These are phyloP conservation scores for Lachnellula cervina DNA, from an alignment of 2,329 filamentous ascomycete species.

Conservation along the genomic window DNA sequence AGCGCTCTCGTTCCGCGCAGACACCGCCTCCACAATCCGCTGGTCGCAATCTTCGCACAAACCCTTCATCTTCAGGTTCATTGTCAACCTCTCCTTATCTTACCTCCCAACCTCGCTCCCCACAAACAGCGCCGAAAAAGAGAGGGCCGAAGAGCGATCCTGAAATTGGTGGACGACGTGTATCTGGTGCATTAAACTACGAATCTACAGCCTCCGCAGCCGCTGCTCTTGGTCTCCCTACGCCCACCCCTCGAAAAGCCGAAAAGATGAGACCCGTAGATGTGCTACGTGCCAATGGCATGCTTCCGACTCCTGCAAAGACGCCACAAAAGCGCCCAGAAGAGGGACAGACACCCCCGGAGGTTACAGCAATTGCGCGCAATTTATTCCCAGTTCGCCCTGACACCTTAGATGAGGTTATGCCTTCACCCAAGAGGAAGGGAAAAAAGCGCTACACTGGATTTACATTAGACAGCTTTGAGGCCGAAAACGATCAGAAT, in stretches of 20 bases:
- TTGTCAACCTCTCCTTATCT: slow-evolving; percentile 19
- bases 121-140: slow-evolving; percentile 27
- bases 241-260: slow-evolving; percentile 15
- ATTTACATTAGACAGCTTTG: slow-evolving; percentile 53
- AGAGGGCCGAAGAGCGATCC: slow-evolving; percentile 26
- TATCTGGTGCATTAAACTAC: slow-evolving; percentile 41
- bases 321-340: slow-evolving; percentile 58
- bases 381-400: slow-evolving; percentile 52
- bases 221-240: slow-evolving; percentile 22
- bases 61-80: slow-evolving; percentile 22
- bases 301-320: slow-evolving; percentile 75
- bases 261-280: slow-evolving; percentile 21
- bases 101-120: slow-evolving; percentile 20
- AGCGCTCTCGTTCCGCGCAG: slow-evolving; percentile 43
- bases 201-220: slow-evolving; percentile 42
- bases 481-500: slow-evolving; percentile 46
- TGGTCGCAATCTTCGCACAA: slow-evolving; percentile 33
- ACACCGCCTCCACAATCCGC: slow-evolving; percentile 47
- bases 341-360: slow-evolving; percentile 40
- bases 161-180: slow-evolving; percentile 43
- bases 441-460: slow-evolving; percentile 53
- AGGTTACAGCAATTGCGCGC: slow-evolving; percentile 52
- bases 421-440: slow-evolving; percentile 55
- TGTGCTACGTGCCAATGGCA: slow-evolving; percentile 36
- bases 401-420: slow-evolving; percentile 46